These are phyloP conservation scores for Puccinia triticina DNA, from an alignment of 1,284 basidiomycete species.

Conservation along the genomic window DNA sequence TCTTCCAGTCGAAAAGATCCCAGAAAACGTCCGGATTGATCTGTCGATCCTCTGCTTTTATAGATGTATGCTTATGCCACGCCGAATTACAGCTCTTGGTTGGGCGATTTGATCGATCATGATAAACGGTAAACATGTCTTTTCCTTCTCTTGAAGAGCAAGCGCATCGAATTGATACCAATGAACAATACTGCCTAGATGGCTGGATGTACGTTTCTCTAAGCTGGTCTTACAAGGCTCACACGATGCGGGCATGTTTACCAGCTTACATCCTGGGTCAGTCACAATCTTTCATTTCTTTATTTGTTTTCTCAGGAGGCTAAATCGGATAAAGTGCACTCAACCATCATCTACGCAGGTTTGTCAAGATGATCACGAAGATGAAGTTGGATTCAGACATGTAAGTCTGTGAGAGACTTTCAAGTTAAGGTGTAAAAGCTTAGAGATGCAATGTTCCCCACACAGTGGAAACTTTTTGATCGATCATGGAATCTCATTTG, in stretches of 20 bases:
- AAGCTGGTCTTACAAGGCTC: slow-evolving; percentile 43
- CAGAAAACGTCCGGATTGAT: not conserved
- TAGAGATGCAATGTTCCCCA: too few species aligned
- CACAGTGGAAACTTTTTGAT: slow-evolving; percentile 34
- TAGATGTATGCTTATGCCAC: slow-evolving; percentile 47
- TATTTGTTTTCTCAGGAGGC: not conserved
- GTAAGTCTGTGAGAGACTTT: not conserved
- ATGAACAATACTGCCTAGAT: not conserved
- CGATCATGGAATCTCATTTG: slow-evolving; percentile 37
- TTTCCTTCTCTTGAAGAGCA: not conserved
- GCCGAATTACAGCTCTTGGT: slow-evolving; percentile 38
- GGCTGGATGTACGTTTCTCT: slow-evolving; percentile 35
- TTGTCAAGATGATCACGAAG: slow-evolving; percentile 45
- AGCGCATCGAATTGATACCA: not conserved
- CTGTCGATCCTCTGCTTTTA: not conserved
- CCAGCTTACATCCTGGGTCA: slow-evolving; percentile 30
- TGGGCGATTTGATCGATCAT: slow-evolving; percentile 37
- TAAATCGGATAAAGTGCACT: too few species aligned
- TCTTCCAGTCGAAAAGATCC: not conserved
- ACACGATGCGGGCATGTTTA: slow-evolving; percentile 45
- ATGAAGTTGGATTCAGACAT: slow-evolving; percentile 42
- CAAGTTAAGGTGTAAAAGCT: not conserved
- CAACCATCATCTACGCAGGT: not conserved
- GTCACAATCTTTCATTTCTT: not conserved
- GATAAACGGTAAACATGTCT: not conserved